Percentiles rank a stretch among this genome's conserved stretches.
These are phyloP conservation scores for Polyporus tsugae DNA, from an alignment of 1,284 basidiomycete species.

Conservation along the genomic window DNA sequence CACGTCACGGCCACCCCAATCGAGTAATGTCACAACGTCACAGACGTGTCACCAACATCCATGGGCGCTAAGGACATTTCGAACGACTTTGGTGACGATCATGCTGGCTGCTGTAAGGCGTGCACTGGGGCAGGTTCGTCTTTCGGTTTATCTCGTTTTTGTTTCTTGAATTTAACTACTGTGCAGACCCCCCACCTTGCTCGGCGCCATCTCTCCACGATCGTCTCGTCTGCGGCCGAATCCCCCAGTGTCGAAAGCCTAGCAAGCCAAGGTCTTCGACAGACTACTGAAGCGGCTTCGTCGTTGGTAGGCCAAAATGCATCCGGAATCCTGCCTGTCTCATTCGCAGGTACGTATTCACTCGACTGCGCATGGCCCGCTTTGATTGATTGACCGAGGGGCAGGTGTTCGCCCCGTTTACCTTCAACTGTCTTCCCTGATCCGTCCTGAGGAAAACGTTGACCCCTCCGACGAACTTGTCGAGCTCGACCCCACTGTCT, in stretches of 20 bases:
- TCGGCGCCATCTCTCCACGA: slow-evolving; percentile 31
- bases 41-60: not conserved
- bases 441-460: slow-evolving; percentile 52
- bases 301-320: slow-evolving; percentile 1
- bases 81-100: slow-evolving; percentile 23
- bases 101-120: slow-evolving; percentile 42
- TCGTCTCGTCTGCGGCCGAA: slow-evolving; percentile 15
- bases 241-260: slow-evolving; percentile 1
- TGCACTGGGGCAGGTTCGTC: slow-evolving; percentile 36
- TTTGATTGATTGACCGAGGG: slow-evolving; percentile 12
- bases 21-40: slow-evolving; percentile 15
- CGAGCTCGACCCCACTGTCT: slow-evolving; percentile 84
- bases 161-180: not conserved
- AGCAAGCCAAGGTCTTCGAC: slow-evolving; percentile 12
- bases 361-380: too few relatives aligned
- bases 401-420: slow-evolving; percentile 60
- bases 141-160: too few relatives aligned
- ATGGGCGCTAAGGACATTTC: slow-evolving; percentile 22
- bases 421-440: slow-evolving; percentile 64
- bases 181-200: slow-evolving; percentile 19
- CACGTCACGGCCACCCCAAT: slow-evolving; percentile 13
- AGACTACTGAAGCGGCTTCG: slow-evolving; percentile 12
- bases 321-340: not conserved
- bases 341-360: slow-evolving; percentile 12
- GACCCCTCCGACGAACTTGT: slow-evolving; percentile 62